Conservation (phyloP, 2,329 filamentous ascomycete genomes). For the Furcasterigmium sp. region DNA sequence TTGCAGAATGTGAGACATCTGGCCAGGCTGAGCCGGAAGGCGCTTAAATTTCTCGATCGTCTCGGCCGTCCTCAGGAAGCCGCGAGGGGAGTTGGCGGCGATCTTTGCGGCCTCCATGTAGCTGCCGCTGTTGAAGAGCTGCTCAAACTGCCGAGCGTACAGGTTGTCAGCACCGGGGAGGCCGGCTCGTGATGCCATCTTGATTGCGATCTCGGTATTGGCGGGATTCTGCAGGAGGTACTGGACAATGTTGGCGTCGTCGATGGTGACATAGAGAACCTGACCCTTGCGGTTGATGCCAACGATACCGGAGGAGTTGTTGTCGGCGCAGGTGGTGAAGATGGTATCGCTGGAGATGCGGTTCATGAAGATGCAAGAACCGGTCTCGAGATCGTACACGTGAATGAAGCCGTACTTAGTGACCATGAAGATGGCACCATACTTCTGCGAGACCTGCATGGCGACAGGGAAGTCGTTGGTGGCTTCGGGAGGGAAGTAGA, state of each 20-base stretch:
- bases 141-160: slow-evolving; percentile 89
- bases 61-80: slow-evolving; percentile 88
- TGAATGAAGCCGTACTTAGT: slow-evolving; percentile 99
- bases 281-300: slow-evolving; percentile 98
- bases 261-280: slow-evolving; percentile 87
- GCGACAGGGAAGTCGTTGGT: slow-evolving; percentile 97
- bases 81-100: slow-evolving; percentile 91
- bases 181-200: slow-evolving; percentile 89
- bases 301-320: slow-evolving; percentile 79
- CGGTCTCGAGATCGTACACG: slow-evolving; percentile 94
- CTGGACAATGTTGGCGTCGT: slow-evolving; percentile 85
- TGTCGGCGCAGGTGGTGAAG: slow-evolving; percentile 86
- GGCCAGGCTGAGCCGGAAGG: slow-evolving; percentile 71
- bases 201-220: slow-evolving; percentile 89
- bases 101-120: slow-evolving; percentile 90
- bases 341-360: slow-evolving; percentile 98
- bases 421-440: slow-evolving; percentile 93
- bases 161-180: slow-evolving; percentile 91
- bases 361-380: slow-evolving; percentile 98
- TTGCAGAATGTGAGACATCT: slow-evolving; percentile 91
- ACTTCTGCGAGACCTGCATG: slow-evolving; percentile 94
- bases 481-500: slow-evolving; percentile 95
- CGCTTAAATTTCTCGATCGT: slow-evolving; percentile 96
- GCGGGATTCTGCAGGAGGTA: slow-evolving; percentile 96
- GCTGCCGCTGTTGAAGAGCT: slow-evolving; percentile 72